Evolutionary conservation across 495 filamentous ascomycete genomes (phyloP).

Genomic region (Jackrogersella minutella): DNA sequence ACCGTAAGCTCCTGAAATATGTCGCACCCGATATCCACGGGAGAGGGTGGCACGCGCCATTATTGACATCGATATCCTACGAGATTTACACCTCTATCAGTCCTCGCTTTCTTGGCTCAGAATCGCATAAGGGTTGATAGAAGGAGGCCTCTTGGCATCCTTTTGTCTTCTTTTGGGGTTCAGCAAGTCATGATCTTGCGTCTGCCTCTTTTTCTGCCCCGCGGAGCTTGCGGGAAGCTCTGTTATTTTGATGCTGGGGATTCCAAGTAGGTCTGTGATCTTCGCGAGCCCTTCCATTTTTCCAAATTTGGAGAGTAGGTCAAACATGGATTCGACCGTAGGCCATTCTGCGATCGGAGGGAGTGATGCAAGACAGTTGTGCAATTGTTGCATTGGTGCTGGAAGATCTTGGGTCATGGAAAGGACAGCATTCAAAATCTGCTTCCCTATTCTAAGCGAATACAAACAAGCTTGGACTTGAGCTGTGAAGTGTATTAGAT

Average conservation of each 20-base stretch:
- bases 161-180: conserved; percentile 8
- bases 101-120: conserved; percentile 32
- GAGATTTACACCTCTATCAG: neutral
- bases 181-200: neutral
- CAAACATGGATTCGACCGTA: conserved; percentile 32
- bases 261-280: conserved; percentile 33
- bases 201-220: conserved; percentile 8
- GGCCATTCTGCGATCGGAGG: conserved; percentile 42
- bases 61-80: neutral
- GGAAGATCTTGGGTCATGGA: conserved; percentile 26
- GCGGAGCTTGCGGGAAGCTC: neutral
- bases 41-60: too few relatives aligned
- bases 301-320: conserved; percentile 14
- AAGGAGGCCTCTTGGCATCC: conserved; percentile 7
- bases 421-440: conserved; percentile 55
- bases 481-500: conserved; percentile 68
- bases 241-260: conserved; percentile 3
- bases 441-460: conserved; percentile 69
- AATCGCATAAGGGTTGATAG: conserved; percentile 37
- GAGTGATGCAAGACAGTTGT: conserved; percentile 22
- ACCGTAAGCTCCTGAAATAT: neutral
- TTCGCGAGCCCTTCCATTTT: conserved; percentile 12
- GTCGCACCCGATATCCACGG: neutral
- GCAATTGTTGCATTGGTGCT: conserved; percentile 21
- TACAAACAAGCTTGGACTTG: conserved; percentile 70